Percentiles rank a stretch among this genome's conserved stretches.
These are phyloP conservation scores for Lathyrus aphaca DNA, from an alignment of 306 rosid species.

Conservation along the genomic window DNA sequence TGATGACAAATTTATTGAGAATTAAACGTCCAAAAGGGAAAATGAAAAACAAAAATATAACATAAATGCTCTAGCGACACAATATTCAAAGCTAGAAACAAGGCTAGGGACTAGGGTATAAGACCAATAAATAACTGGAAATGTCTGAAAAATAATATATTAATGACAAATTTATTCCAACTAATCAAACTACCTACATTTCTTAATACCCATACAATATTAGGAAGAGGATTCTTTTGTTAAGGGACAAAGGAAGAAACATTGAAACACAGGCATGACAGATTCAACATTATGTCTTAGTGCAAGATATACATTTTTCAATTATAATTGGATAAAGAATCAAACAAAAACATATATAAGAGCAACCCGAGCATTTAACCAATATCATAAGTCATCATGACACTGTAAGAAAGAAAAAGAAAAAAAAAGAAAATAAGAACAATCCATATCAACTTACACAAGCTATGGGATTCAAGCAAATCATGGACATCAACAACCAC, in stretches of 20 bases:
- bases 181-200: neutral
- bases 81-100: neutral
- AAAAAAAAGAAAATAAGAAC: constrained; percentile 1
- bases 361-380: constrained; percentile 13
- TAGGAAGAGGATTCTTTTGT: neutral
- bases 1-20: neutral
- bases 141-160: neutral
- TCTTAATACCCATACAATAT: neutral
- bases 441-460: constrained; percentile 76
- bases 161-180: neutral
- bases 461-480: constrained; percentile 85
- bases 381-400: constrained; percentile 23
- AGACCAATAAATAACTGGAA: neutral
- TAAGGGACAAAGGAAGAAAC: neutral
- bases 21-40: neutral
- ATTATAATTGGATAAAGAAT: constrained; percentile 3
- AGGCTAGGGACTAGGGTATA: neutral
- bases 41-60: neutral
- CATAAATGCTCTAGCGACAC: neutral
- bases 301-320: constrained; percentile 5
- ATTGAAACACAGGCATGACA: neutral
- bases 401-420: neutral
- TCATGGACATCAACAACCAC: constrained; percentile 97
- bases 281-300: neutral
- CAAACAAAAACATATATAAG: constrained; percentile 3